These are phyloP conservation scores for Hypsizygus marmoreus DNA, from an alignment of 768 basidiomycete species.

Conservation along the genomic window DNA sequence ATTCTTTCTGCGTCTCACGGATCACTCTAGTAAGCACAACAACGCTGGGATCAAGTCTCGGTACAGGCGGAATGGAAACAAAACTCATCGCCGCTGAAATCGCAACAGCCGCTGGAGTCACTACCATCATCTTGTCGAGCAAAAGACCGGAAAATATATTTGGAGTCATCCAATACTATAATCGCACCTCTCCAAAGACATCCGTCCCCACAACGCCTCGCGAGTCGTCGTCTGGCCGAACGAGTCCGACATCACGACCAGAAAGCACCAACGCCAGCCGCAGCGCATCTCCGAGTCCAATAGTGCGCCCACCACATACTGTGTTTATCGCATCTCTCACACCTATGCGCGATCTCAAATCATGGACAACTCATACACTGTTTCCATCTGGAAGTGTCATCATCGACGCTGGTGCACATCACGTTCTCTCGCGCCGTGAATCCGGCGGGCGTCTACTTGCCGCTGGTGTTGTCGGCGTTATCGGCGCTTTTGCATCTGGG, in stretches of 20 bases:
- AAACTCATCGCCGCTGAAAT: slow-evolving; percentile 99
- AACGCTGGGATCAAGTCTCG: slow-evolving; percentile 89
- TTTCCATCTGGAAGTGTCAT: slow-evolving; percentile 86
- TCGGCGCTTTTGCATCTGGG: slow-evolving; percentile 89
- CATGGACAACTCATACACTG: slow-evolving; percentile 97
- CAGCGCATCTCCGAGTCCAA: slow-evolving; percentile 21
- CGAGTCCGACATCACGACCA: slow-evolving; percentile 15
- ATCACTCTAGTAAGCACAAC: slow-evolving; percentile 76
- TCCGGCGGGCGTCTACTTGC: slow-evolving; percentile 92
- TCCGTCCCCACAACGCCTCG: slow-evolving; percentile 34
- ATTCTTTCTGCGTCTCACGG: slow-evolving; percentile 2
- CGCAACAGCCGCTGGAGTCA: slow-evolving; percentile 91
- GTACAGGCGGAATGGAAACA: slow-evolving; percentile 99
- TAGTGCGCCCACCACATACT: slow-evolving; percentile 78
- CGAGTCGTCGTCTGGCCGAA: slow-evolving; percentile 26
- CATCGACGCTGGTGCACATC: slow-evolving; percentile 87
- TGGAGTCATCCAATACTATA: slow-evolving; percentile 80
- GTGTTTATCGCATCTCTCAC: slow-evolving; percentile 73
- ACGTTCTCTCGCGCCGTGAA: slow-evolving; percentile 80
- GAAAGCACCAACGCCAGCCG: slow-evolving; percentile 17
- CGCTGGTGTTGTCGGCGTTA: slow-evolving; percentile 84
- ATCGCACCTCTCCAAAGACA: slow-evolving; percentile 35
- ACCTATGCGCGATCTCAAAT: slow-evolving; percentile 86
- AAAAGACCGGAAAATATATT: slow-evolving; percentile 75
- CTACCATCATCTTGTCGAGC: slow-evolving; percentile 88